Evolutionary conservation across 2,329 filamentous ascomycete species (phyloP).

Genomic region (Beauveria caledonica): DNA sequence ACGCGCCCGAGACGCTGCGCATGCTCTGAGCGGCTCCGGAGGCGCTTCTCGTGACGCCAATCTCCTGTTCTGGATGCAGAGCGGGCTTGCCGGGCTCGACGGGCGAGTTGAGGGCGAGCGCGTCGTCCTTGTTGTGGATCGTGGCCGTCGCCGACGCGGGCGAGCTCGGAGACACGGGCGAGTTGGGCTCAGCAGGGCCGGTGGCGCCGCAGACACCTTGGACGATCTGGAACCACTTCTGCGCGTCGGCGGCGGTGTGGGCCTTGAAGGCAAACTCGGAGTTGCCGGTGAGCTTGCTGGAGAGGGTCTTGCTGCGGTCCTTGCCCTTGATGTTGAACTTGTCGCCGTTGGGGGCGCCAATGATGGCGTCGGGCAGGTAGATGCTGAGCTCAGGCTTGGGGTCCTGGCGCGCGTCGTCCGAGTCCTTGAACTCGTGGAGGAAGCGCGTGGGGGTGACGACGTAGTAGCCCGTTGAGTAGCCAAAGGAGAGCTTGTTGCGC

Average conservation of each 20-base stretch:
- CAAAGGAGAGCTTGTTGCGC: slow-evolving; percentile 70
- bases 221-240: slow-evolving; percentile 78
- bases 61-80: slow-evolving; percentile 4
- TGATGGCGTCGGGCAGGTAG: slow-evolving; percentile 81
- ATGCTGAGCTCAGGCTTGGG: slow-evolving; percentile 80
- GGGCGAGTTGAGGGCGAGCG: slow-evolving; percentile 4
- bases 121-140: neutral
- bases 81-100: neutral
- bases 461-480: slow-evolving; percentile 77
- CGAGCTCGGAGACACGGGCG: slow-evolving; percentile 16
- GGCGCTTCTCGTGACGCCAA: slow-evolving; percentile 5
- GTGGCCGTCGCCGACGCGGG: neutral
- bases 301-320: slow-evolving; percentile 72
- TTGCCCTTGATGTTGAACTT: slow-evolving; percentile 97
- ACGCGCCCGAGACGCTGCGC: slow-evolving; percentile 20
- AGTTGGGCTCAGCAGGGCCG: slow-evolving; percentile 25
- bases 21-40: slow-evolving; percentile 15
- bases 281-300: slow-evolving; percentile 69
- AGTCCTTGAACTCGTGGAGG: slow-evolving; percentile 93
- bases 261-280: slow-evolving; percentile 86
- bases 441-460: slow-evolving; percentile 83
- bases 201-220: slow-evolving; percentile 47
- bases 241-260: slow-evolving; percentile 67
- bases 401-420: slow-evolving; percentile 63
- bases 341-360: slow-evolving; percentile 62